A percentile compares a stretch with the other conserved stretches of the same genome.
Conservation (phyloP, 1,139 yeast genomes). For the Scheffersomyces stambukii region DNA sequence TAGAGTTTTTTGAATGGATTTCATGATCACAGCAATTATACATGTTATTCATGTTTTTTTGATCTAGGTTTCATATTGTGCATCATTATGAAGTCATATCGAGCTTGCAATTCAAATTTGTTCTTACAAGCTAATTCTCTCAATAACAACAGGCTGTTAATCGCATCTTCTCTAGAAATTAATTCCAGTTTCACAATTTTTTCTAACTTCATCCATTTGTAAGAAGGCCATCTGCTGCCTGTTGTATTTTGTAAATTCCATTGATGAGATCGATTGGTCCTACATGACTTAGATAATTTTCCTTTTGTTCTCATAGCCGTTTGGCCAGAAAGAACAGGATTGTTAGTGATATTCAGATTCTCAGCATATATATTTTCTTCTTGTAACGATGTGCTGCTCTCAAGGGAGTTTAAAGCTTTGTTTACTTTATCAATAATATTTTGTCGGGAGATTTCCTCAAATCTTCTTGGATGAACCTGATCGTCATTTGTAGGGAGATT, state of each 20-base stretch:
- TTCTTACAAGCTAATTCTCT: constrained; percentile 16
- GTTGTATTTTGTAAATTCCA: not conserved
- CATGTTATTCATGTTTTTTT: not conserved
- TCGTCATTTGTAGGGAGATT: too few species aligned
- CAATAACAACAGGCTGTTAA: constrained; percentile 18
- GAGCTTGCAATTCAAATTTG: constrained; percentile 17
- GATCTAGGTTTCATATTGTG: constrained; percentile 7
- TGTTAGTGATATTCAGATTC: too few species aligned
- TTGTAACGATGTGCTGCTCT: not conserved
- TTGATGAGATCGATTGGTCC: too few species aligned
- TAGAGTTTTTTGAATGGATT: constrained; percentile 20
- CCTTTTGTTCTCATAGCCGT: too few species aligned
- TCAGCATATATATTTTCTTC: not conserved
- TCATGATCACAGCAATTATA: not conserved
- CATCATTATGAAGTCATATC: constrained; percentile 20
- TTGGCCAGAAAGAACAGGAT: too few species aligned
- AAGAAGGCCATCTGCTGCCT: constrained; percentile 17
- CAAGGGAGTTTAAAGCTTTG: constrained; percentile 9
- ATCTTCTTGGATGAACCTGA: too few species aligned
- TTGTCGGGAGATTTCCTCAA: constrained; percentile 4
- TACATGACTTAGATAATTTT: too few species aligned
- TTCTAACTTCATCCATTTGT: constrained; percentile 22
- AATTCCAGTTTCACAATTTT: constrained; percentile 16
- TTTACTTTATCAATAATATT: constrained; percentile 11
- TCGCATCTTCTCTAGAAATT: constrained; percentile 18